Conservation (phyloP, 768 basidiomycete species). For the Kwoniella sp. region DNA sequence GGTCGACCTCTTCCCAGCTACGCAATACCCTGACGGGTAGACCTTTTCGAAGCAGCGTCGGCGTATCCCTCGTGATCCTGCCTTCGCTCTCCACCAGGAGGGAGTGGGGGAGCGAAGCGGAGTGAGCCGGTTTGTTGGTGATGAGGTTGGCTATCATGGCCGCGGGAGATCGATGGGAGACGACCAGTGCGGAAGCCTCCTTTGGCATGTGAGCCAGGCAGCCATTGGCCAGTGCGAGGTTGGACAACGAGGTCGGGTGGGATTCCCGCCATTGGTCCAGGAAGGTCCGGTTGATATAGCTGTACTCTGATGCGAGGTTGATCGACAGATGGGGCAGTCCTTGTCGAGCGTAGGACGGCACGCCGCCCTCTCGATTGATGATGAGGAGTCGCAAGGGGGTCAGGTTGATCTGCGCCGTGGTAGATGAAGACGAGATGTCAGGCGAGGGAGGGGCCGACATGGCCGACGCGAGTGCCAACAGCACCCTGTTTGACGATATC, state of each 20-base stretch:
- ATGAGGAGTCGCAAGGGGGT: constrained; percentile 95
- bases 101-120: constrained; percentile 90
- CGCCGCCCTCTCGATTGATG: constrained; percentile 92
- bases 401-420: constrained; percentile 59
- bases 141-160: constrained; percentile 95
- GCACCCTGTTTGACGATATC: constrained; percentile 78
- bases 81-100: constrained; percentile 63
- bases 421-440: background rate
- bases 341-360: constrained; percentile 92
- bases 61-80: constrained; percentile 77
- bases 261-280: constrained; percentile 66
- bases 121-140: constrained; percentile 94
- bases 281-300: constrained; percentile 82
- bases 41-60: constrained; percentile 85
- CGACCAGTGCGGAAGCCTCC: constrained; percentile 89
- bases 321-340: constrained; percentile 94
- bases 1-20: constrained; percentile 64
- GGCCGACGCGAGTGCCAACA: constrained; percentile 78
- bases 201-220: constrained; percentile 91
- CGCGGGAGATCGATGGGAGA: constrained; percentile 91
- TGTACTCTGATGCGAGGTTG: constrained; percentile 82
- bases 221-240: constrained; percentile 74
- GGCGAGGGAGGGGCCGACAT: constrained; percentile 56
- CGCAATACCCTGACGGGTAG: constrained; percentile 79
- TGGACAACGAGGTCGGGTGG: constrained; percentile 80